Evolutionary conservation across 331 rosid species (phyloP).

Genomic region (Acacia concinna): DNA sequence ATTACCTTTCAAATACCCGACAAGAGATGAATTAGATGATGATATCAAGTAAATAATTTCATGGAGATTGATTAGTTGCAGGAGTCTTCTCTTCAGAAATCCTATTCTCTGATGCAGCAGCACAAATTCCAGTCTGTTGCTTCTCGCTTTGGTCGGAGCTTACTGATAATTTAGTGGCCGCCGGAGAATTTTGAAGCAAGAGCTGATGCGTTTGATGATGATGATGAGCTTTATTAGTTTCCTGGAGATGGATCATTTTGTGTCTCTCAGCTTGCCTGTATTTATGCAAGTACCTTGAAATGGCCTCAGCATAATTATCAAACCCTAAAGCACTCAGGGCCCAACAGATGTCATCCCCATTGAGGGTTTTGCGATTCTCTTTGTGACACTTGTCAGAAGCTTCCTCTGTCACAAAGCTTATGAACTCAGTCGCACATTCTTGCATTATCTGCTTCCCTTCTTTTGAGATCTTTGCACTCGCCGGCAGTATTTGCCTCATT

Average conservation of each 20-base stretch:
- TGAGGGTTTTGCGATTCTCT: constrained; percentile 84
- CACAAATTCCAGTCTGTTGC: constrained; percentile 22
- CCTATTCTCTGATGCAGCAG: constrained; percentile 25
- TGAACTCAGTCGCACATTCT: constrained; percentile 85
- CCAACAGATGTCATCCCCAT: constrained; percentile 90
- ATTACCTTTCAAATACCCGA: constrained; percentile 29
- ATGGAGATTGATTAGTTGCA: constrained; percentile 30
- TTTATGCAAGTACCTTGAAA: constrained; percentile 51
- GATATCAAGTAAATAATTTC: not conserved
- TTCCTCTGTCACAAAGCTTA: constrained; percentile 80
- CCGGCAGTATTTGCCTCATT: constrained; percentile 71
- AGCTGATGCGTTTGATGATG: not conserved
- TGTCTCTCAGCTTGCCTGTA: constrained; percentile 54
- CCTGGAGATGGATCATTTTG: constrained; percentile 25
- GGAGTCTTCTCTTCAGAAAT: constrained; percentile 36
- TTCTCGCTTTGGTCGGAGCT: not conserved
- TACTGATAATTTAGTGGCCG: too few species aligned
- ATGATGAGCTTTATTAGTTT: constrained; percentile 12
- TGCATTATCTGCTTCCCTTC: constrained; percentile 76
- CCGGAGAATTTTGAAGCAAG: constrained; percentile 4
- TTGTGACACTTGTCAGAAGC: constrained; percentile 89
- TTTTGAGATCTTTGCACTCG: constrained; percentile 71
- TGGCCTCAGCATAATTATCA: constrained; percentile 71
- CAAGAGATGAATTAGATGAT: constrained; percentile 11
- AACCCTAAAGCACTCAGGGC: constrained; percentile 78